These are phyloP conservation scores for Neurospora intermedia DNA, from an alignment of 495 filamentous ascomycete genomes.

Conservation along the genomic window DNA sequence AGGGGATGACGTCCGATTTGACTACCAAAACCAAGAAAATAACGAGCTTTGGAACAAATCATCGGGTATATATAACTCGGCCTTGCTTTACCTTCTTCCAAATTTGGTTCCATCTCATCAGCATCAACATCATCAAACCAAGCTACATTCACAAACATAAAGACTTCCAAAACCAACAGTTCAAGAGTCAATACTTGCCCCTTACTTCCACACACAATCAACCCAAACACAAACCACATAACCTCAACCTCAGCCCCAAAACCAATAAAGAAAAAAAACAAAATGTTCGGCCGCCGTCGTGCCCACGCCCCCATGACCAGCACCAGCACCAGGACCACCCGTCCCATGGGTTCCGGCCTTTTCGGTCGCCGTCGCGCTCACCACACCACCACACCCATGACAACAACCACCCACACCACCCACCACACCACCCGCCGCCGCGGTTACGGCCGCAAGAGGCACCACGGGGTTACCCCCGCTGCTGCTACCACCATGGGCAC, in stretches of 20 bases:
- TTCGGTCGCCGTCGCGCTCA: neutral
- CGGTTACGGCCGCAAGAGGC: constrained; percentile 1
- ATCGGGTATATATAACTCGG: neutral
- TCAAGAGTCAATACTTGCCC: neutral
- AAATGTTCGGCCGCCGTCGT: neutral
- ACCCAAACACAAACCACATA: neutral
- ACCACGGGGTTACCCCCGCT: constrained; percentile 2
- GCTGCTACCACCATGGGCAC: constrained; percentile 1
- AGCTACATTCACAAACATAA: neutral
- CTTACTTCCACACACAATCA: neutral
- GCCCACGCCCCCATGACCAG: neutral
- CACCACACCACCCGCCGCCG: constrained; percentile 3
- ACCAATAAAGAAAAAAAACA: no score
- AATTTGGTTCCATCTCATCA: neutral
- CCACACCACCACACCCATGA: neutral
- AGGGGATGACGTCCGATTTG: neutral
- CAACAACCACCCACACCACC: constrained; percentile 9
- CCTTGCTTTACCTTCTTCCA: neutral
- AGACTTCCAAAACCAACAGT: neutral
- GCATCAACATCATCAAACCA: neutral
- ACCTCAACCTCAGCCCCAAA: neutral
- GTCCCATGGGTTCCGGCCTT: neutral
- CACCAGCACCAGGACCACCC: neutral
- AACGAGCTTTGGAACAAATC: neutral
- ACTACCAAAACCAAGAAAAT: neutral